phyloP scores from a whole-genome alignment of 306 rosid genomes.

The Cicer yamashitae region DNA sequence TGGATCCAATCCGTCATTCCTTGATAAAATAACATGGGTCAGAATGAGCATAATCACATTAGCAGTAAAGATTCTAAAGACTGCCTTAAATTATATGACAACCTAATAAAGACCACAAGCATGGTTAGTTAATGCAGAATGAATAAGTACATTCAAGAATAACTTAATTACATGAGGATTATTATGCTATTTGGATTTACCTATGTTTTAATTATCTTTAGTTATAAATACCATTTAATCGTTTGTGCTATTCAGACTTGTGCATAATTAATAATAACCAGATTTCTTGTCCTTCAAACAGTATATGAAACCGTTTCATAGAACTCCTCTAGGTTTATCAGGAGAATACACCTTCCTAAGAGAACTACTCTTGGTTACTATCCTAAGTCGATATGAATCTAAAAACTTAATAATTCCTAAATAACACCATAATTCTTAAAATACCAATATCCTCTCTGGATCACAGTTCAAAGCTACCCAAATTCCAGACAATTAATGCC shows the following conservation, averaged over 20 bases:
- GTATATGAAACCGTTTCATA: conserved; percentile 2
- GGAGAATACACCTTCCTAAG: neutral
- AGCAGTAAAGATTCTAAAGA: no score
- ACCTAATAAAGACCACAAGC: no score
- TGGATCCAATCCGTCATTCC: no score
- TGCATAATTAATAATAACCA: neutral
- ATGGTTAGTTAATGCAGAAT: no score
- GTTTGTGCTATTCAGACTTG: neutral
- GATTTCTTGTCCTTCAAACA: neutral
- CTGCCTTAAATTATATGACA: no score
- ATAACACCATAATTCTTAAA: neutral
- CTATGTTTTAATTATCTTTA: neutral
- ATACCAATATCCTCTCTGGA: conserved; percentile 6
- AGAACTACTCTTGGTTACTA: neutral
- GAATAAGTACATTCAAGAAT: no score
- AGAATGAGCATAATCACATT: no score
- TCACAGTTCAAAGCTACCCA: conserved; percentile 20
- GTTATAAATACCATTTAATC: neutral
- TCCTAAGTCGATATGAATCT: neutral
- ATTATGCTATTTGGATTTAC: neutral
- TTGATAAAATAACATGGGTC: no score
- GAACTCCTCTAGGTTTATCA: neutral
- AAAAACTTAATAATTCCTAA: neutral
- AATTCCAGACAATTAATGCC: conserved; percentile 8
- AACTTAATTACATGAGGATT: no score